A percentile compares a stretch with the other conserved stretches of the same genome.
Evolutionary conservation across 2,329 filamentous ascomycete genomes (phyloP).

Genomic region (Talaromyces atroroseus): DNA sequence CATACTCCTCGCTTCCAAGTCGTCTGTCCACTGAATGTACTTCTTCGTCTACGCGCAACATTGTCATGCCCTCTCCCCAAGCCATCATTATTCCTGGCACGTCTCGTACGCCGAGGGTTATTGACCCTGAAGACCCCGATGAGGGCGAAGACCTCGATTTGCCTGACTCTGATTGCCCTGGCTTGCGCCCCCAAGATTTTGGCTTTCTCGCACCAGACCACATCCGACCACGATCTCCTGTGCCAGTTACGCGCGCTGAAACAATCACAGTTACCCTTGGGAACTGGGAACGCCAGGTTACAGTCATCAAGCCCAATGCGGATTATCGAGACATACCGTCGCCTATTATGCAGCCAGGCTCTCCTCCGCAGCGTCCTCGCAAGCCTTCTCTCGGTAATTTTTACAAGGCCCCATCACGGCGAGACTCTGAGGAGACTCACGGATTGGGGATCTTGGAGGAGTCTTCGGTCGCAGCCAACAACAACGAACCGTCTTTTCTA

Average conservation of each 20-base stretch:
- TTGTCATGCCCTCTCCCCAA: background rate
- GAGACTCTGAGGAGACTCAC: background rate
- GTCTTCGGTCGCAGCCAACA: background rate
- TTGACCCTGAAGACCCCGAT: background rate
- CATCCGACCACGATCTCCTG: background rate
- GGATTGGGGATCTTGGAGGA: background rate
- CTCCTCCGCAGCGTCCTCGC: conserved; percentile 5
- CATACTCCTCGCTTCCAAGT: background rate
- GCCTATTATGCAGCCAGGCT: conserved; percentile 11
- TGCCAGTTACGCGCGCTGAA: conserved; percentile 2
- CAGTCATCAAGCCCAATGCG: conserved; percentile 1
- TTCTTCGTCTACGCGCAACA: background rate
- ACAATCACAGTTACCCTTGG: conserved; percentile 7
- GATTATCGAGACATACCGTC: conserved; percentile 8
- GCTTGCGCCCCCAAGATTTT: background rate
- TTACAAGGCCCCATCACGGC: background rate
- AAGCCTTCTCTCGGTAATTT: conserved; percentile 7
- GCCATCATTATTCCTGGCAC: background rate
- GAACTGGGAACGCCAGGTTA: background rate
- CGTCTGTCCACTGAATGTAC: background rate
- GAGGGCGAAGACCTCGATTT: background rate
- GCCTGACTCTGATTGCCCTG: conserved; percentile 4
- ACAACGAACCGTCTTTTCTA: background rate
- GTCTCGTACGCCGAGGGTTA: background rate
- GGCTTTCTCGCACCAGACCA: background rate